phyloP scores from a whole-genome alignment of 345 rosid species.

The Barbarea vulgaris region DNA sequence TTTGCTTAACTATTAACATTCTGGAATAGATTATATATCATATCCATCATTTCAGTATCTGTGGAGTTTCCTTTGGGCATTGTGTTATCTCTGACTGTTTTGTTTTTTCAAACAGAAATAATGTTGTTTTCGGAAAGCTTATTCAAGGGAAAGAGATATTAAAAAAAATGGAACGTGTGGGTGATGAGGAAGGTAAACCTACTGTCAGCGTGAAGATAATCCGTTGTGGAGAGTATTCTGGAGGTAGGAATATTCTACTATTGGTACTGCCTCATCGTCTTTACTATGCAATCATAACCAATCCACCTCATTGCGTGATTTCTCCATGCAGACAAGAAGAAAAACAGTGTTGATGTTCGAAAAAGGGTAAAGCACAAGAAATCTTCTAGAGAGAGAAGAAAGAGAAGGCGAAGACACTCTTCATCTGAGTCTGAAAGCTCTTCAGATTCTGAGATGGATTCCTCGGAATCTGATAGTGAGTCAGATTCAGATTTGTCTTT shows the following conservation, averaged over 20 bases:
- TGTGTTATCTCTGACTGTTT: conserved; percentile 10
- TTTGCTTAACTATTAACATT: conserved; percentile 1
- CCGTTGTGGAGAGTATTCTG: conserved; percentile 77
- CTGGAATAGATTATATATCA: background rate
- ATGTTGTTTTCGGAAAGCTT: conserved; percentile 90
- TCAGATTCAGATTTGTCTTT: conserved; percentile 66
- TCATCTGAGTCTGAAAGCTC: conserved; percentile 87
- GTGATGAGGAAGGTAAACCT: conserved; percentile 82
- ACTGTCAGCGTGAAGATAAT: conserved; percentile 89
- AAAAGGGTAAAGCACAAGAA: conserved; percentile 71
- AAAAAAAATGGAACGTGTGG: conserved; percentile 80
- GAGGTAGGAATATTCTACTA: conserved; percentile 45
- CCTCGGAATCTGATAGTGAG: conserved; percentile 82
- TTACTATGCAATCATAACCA: background rate
- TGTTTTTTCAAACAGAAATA: conserved; percentile 52
- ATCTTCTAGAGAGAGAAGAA: conserved; percentile 70
- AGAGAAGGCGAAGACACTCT: conserved; percentile 70
- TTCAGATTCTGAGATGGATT: conserved; percentile 71
- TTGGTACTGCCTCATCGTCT: conserved; percentile 2
- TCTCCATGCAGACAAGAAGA: conserved; percentile 59
- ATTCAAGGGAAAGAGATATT: conserved; percentile 78
- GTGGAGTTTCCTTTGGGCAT: background rate
- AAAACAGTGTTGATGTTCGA: conserved; percentile 45
- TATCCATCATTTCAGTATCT: conserved; percentile 2
- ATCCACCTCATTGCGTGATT: conserved; percentile 22